Base-by-base conservation (phyloP, 2,329 filamentous ascomycete genomes). In the Trichoderma sp. region DNA sequence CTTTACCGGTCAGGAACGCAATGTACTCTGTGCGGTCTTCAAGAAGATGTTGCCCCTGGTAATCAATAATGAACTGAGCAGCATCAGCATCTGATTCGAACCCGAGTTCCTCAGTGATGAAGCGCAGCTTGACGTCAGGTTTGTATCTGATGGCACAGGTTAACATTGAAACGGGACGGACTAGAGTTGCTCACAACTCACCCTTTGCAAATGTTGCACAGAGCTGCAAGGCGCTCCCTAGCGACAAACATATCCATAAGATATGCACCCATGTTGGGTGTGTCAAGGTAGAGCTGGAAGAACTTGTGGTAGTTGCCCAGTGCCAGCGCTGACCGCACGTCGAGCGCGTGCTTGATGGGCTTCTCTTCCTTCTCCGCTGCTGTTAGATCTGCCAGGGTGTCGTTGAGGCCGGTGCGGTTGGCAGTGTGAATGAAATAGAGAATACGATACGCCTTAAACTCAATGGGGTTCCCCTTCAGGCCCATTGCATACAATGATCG, bases 391-490 rank as follows among this genome's bases (percentile, higher is more conserved):
- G 94, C 93, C 84, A 99, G 87, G 78, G 94, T 90, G 86, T 98
- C 93, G 86, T 97, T 98, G 87, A 99, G 91, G 81, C 94, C 94
- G 81, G 92, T 94, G 82, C 93, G 93, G 83, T 98, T 99, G 86
- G 93, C 94, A 76, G 95, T 98, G 81, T 98, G 94, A 81, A 99
- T 95, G 84, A 97, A 97, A 87, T 99, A 99, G 78, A 99, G 86
- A 82, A 99, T 97, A 87, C 95, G 94, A 85, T 99, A 99, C 72
- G 94, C 95, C 87, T 95, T 95, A 83, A 99, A 99, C 81, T 99
- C 95, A 82, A 92, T 90, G 77, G 92, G 89, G 80, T 94, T 93
- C 75, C 94, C 95, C 77, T 92, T 92, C 78, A 97, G 84, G 73
- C 92, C 91, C 82, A 92, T 88, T 79, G 88, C 88, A 82, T 99